Evolutionary conservation across 2,329 filamentous ascomycete species (phyloP).

Genomic region (Ceratocystiopsis sp.): DNA sequence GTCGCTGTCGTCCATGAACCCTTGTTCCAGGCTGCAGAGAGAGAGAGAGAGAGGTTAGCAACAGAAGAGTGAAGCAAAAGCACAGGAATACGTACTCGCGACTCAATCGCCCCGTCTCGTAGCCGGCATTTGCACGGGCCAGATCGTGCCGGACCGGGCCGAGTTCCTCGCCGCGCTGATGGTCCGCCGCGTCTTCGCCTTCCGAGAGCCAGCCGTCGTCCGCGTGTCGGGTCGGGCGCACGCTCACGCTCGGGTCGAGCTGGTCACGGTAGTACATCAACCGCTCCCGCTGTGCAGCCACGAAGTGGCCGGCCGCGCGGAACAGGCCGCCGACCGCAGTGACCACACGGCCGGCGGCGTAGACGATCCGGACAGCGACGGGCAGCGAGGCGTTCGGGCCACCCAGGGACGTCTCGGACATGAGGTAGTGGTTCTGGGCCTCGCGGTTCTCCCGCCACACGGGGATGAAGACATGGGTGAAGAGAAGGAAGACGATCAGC

Average conservation of each 20-base stretch:
- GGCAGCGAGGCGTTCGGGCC: no score
- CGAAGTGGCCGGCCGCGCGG: no score
- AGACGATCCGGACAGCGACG: no score
- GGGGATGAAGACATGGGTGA: constrained; percentile 49
- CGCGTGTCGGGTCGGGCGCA: constrained; percentile 16
- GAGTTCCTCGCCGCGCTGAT: constrained; percentile 47
- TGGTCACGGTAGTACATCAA: no score
- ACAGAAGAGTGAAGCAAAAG: background rate
- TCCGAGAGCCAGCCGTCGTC: constrained; percentile 21
- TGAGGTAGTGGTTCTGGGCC: constrained; percentile 36
- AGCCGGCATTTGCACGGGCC: constrained; percentile 18
- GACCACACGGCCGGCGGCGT: no score
- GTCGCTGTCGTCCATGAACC: constrained; percentile 29
- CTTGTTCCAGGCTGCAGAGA: constrained; percentile 20
- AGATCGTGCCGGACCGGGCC: constrained; percentile 34
- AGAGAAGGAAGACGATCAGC: constrained; percentile 46
- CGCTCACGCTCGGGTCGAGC: background rate
- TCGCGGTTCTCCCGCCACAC: constrained; percentile 54
- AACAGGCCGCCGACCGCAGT: no score
- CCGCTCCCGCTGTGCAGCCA: background rate
- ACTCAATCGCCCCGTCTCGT: constrained; percentile 47
- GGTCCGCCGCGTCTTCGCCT: constrained; percentile 18
- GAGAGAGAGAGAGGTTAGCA: background rate
- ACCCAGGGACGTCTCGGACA: no score
- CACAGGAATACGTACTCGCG: constrained; percentile 42